Evolutionary conservation across 768 basidiomycete genomes (phyloP), one percentile per base, ranked within the genome.

Genomic region (Cyathus striatus): DNA sequence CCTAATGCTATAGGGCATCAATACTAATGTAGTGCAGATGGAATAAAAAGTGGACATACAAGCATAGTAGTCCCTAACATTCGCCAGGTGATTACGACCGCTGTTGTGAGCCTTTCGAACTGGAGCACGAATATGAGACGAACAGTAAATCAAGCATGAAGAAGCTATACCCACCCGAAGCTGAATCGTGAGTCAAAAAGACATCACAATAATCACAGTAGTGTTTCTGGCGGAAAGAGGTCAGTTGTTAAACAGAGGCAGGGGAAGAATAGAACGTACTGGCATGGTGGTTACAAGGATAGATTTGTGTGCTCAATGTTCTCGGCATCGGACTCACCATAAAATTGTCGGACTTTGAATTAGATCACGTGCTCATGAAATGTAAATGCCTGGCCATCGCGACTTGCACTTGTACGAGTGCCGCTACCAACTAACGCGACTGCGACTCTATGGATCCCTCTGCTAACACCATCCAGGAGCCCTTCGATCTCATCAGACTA

Each of bases 101-200:
- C 86, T 90, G 66, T 99, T 98, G 64, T 99, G 96, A 41, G 96
- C 96, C 66, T 97, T 96, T 49, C 96, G 87, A 25, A 96, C 94
- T 95, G 55, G 37, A 46, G 48, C 40, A 37, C 36, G 46, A 37
- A 49, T 43, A 46, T 50, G 50, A 22, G 53, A 35, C 24, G 49
- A 13, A 32, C 25, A 18, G n/a, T 3, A n/a, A 7, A 32, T 37
- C 40, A 12, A 6, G 40, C 27, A 23, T 4, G 9, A 38, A 23
- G 47, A 23, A 26, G 47, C n/a, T n/a, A n/a, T 44, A 59, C 73
- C 41, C 48, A 86, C 91, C 92, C 46, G 92, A 94, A 40, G 91
- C 80, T 4, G 91, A 94, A 57, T 96, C 92, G 66, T 96, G 92
- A 38, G 93, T 96, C 56, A 94, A 61, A 57, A 90, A 93, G 45